Conservation (phyloP, 2,329 filamentous ascomycete genomes). For the Arthrobotrys pseudoclavata region DNA sequence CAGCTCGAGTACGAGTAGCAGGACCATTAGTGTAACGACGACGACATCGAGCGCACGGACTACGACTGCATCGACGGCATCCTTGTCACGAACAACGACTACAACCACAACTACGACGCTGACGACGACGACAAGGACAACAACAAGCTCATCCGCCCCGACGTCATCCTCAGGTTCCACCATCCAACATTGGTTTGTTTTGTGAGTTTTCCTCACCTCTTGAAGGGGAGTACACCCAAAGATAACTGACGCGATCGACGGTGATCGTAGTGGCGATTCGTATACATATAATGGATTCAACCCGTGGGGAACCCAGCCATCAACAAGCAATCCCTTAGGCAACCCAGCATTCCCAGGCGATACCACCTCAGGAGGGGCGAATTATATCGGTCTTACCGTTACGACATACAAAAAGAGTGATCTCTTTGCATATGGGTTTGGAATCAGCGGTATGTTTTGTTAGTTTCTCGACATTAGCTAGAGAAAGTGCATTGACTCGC, state of each 20-base stretch:
- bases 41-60: slow-evolving; percentile 16
- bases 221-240: background rate
- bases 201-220: slow-evolving; percentile 5
- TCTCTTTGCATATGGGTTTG: slow-evolving; percentile 38
- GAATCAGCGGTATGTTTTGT: slow-evolving; percentile 37
- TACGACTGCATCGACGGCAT: background rate
- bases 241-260: background rate
- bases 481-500: background rate
- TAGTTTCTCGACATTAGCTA: no score
- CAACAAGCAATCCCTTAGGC: slow-evolving; percentile 72
- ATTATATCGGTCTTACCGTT: slow-evolving; percentile 71
- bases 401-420: slow-evolving; percentile 67
- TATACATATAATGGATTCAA: slow-evolving; percentile 75
- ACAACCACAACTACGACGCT: background rate
- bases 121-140: slow-evolving; percentile 7
- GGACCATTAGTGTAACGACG: background rate
- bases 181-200: slow-evolving; percentile 50
- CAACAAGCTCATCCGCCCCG: slow-evolving; percentile 16
- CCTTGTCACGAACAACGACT: background rate
- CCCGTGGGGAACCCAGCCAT: slow-evolving; percentile 70
- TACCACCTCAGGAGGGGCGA: slow-evolving; percentile 70
- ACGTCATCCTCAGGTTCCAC: slow-evolving; percentile 18
- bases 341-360: slow-evolving; percentile 73
- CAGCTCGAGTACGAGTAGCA: slow-evolving; percentile 3
- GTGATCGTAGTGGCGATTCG: slow-evolving; percentile 70